These are phyloP conservation scores for Prunus mongolica DNA, from an alignment of 306 rosid genomes.

Conservation along the genomic window DNA sequence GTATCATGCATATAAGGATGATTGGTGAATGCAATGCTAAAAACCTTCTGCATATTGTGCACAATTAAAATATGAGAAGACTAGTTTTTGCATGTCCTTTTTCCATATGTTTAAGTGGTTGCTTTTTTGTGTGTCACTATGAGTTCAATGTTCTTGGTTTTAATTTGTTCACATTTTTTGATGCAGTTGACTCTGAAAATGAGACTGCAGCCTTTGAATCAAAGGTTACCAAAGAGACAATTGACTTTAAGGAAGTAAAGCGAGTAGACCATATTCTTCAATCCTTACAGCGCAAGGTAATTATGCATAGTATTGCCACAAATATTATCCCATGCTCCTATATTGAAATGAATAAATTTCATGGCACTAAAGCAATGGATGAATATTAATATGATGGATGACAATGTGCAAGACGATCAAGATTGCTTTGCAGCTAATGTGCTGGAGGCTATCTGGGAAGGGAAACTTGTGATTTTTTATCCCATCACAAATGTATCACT, in stretches of 20 bases:
- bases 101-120: neutral
- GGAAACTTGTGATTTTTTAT: neutral
- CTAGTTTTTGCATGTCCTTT: neutral
- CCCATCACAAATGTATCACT: neutral
- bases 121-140: neutral
- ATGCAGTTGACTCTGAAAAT: slow-evolving; percentile 70
- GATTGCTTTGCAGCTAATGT: neutral
- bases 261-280: slow-evolving; percentile 83
- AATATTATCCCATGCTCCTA: slow-evolving; percentile 12
- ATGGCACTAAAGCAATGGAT: neutral
- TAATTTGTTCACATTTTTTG: slow-evolving; percentile 25
- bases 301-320: slow-evolving; percentile 3
- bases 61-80: neutral
- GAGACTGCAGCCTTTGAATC: slow-evolving; percentile 48
- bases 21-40: neutral
- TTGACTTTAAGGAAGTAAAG: slow-evolving; percentile 68
- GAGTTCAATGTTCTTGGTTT: slow-evolving; percentile 11
- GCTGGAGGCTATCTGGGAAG: neutral
- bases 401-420: neutral
- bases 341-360: neutral
- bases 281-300: slow-evolving; percentile 74
- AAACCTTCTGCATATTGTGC: neutral
- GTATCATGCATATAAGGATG: neutral
- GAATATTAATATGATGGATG: neutral
- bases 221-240: slow-evolving; percentile 61